Base-by-base conservation (phyloP, 176 grass and related monocot genomes). In the Calamus simplicifolius region DNA sequence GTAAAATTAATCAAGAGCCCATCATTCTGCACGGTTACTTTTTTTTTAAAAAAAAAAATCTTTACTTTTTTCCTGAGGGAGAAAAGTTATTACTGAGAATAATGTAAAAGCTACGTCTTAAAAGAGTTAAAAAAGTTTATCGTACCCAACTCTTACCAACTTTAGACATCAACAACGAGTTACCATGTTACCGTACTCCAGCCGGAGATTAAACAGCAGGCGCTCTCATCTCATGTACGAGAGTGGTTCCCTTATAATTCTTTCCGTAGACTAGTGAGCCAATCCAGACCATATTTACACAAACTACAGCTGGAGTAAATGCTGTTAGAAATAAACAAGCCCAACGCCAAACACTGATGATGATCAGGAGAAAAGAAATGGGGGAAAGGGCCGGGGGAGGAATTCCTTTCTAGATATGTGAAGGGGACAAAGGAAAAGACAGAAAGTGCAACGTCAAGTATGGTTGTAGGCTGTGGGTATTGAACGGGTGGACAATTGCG, bases 401-500 rank as follows among this genome's bases (percentile, higher is more conserved):
- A 54, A 18, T 3, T 18, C 31, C 13, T 67, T 49, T 64, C 16
- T 12, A 17, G 18, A 18, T 67, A n/a, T 54, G 16, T 12, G 50
- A 51, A 30, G 4, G 50, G 64, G 29, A 53, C 64, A 67, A 19
- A 53, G 64, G 51, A 54, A 31, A 54, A 35, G 49, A 67, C 64
- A 67, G 49, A 54, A 52, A 54, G 50, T 19, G 64, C 64, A 54
- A 67, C 61, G 61, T 63, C 61, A 63, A 63, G 18, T 12, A 63
- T 16, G 6, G 19, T 49, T 18, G n/a, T 31, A n/a, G 10, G 50
- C 25, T 18, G 25, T 28, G 51, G 23, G 18, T 14, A 52, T 25
- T 28, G 38, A 29, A 23, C 29, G 49, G 28, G 29, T 38, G 49
- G 51, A 67, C 51, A 55, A 31, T 38, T 67, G 64, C 27, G 18